Conservation (phyloP, 208 protist genomes). For the Leishmania lainsoni region DNA sequence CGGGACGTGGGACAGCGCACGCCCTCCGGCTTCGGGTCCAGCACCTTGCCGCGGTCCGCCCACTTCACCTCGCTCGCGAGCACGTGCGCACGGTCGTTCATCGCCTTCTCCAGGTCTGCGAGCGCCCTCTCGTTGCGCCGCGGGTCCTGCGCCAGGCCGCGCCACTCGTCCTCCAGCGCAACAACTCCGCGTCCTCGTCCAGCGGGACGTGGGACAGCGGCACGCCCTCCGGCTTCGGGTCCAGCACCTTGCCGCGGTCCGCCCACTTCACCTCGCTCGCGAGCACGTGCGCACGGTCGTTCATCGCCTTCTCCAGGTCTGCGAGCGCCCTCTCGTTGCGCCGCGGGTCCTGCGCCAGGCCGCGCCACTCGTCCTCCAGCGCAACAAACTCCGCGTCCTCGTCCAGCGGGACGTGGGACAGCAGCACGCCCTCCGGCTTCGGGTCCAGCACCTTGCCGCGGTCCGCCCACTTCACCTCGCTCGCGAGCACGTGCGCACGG, state of each 20-base stretch:
- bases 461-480: no score
- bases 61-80: no score
- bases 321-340: constrained; percentile 31
- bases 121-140: no score
- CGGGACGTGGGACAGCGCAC: no score
- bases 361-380: constrained; percentile 29
- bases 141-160: no score
- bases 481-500: no score
- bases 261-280: constrained; percentile 45
- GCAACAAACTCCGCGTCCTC: constrained; percentile 37
- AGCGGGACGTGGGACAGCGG: constrained; percentile 38
- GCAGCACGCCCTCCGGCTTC: constrained; percentile 52
- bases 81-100: no score
- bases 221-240: constrained; percentile 62
- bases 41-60: no score
- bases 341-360: constrained; percentile 8
- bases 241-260: no score
- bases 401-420: constrained; percentile 34
- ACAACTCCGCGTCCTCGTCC: constrained; percentile 41
- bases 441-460: no score
- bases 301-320: constrained; percentile 26
- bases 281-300: constrained; percentile 43
- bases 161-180: constrained; percentile 27
- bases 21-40: no score
- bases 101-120: no score